Evolutionary conservation across 805 yeast species (phyloP).

Genomic region (Grigorovia humatica): DNA sequence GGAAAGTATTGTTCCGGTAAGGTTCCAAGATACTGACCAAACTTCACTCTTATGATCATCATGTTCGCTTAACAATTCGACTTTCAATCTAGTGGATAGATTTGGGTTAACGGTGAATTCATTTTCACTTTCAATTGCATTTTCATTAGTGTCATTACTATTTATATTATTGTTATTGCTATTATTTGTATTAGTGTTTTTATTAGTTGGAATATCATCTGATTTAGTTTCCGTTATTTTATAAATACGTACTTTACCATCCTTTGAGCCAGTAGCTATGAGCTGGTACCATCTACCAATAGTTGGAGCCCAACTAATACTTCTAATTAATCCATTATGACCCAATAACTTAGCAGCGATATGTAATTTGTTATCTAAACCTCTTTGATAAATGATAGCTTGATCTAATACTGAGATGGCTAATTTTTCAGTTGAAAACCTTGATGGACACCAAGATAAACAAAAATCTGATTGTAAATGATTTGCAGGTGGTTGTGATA

Average conservation of each 20-base stretch:
- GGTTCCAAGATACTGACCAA: slow-evolving; percentile 94
- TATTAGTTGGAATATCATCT: not conserved
- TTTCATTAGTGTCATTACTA: not conserved
- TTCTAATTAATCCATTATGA: slow-evolving; percentile 76
- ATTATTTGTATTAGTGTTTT: not conserved
- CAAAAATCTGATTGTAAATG: slow-evolving; percentile 80
- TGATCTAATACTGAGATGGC: slow-evolving; percentile 81
- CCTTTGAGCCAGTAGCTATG: slow-evolving; percentile 92
- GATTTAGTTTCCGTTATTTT: slow-evolving; percentile 42
- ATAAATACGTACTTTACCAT: slow-evolving; percentile 82
- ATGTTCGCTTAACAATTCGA: slow-evolving; percentile 56
- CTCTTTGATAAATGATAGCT: slow-evolving; percentile 62
- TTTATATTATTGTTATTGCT: not conserved
- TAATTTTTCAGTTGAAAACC: slow-evolving; percentile 69
- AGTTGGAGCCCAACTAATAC: slow-evolving; percentile 93
- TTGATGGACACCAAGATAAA: slow-evolving; percentile 83
- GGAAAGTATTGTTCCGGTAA: slow-evolving; percentile 84
- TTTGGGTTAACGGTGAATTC: not conserved
- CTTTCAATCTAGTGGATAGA: slow-evolving; percentile 9
- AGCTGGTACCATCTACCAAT: slow-evolving; percentile 85
- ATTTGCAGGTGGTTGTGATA: slow-evolving; percentile 63
- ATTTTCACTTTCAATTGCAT: not conserved
- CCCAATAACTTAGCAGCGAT: slow-evolving; percentile 64
- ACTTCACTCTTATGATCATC: slow-evolving; percentile 80
- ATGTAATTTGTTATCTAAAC: slow-evolving; percentile 40